Conservation (phyloP, 176 grass and related monocot genomes). For the Sorghum bicolor region Sorghum_bicolor_NCBIv3 NC_012870.2:65266001-65266500, state of each 20-base stretch:
- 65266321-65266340: conserved; percentile 12
- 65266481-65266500: not conserved
- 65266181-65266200: conserved; percentile 30
- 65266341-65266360: not conserved
- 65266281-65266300: conserved; percentile 1
- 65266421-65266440: conserved; percentile 18
- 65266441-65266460: conserved; percentile 18
- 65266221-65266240: conserved; percentile 22
- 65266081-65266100: not conserved
- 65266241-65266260: not conserved
- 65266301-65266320: not conserved
- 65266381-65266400: conserved; percentile 7
- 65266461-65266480: conserved; percentile 3
- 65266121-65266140: conserved; percentile 20
- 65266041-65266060: conserved; percentile 11
- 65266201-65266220: conserved; percentile 20
- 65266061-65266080: not conserved
- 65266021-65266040: conserved; percentile 27
- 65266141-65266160: conserved; percentile 1
- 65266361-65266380: not conserved
- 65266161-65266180: not conserved
- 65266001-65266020: conserved; percentile 20
- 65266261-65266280: not conserved
- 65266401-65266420: conserved; percentile 2
- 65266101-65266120: not conserved